Conservation (phyloP, 805 yeast genomes). For the Wickerhamomyces bovis region DNA sequence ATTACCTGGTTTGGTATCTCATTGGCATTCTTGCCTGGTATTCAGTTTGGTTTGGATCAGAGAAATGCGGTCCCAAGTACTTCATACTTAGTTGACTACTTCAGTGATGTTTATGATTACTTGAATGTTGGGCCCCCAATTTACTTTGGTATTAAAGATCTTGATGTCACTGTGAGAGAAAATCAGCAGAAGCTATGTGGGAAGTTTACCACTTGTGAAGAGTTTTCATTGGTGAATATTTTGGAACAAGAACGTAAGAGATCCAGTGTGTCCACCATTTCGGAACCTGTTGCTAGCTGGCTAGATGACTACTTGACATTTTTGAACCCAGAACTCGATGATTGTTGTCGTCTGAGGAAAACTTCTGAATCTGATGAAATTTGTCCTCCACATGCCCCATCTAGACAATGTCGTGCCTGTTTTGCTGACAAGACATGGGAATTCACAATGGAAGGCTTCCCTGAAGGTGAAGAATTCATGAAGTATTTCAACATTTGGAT, state of each 20-base stretch:
- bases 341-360: constrained; percentile 75
- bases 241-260: constrained; percentile 81
- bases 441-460: constrained; percentile 76
- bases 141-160: constrained; percentile 70
- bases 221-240: constrained; percentile 71
- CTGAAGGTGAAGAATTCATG: constrained; percentile 68
- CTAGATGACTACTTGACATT: constrained; percentile 84
- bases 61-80: constrained; percentile 78
- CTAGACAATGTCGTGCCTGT: constrained; percentile 70
- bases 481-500: constrained; percentile 77
- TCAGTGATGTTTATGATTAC: constrained; percentile 64
- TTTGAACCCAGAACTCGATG: constrained; percentile 80
- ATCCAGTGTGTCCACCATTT: constrained; percentile 54
- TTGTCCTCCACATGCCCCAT: constrained; percentile 62
- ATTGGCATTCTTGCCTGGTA: constrained; percentile 58
- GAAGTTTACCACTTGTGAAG: constrained; percentile 76
- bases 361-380: constrained; percentile 39
- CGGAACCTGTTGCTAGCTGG: constrained; percentile 89
- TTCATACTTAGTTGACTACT: constrained; percentile 78
- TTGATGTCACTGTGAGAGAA: constrained; percentile 53
- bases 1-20: constrained; percentile 62
- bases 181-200: constrained; percentile 81
- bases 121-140: constrained; percentile 89
- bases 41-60: constrained; percentile 83
- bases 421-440: constrained; percentile 60